Evolutionary conservation across 352 stramenopile species (phyloP).

Genomic region (Phytophthora hibernalis): DNA sequence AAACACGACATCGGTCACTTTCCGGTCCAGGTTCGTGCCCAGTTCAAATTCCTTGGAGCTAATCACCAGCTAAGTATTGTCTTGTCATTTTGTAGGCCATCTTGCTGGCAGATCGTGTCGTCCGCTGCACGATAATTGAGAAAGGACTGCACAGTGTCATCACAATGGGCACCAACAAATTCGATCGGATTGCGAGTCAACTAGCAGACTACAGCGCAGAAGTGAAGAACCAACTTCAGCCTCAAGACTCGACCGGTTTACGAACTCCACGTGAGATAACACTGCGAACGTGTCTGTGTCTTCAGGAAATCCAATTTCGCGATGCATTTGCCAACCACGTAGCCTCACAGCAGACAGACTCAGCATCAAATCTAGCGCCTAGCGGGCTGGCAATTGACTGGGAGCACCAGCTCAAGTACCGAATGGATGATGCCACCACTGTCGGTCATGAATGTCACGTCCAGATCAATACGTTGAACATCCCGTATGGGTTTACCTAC

Average conservation of each 20-base stretch:
- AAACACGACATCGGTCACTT: conserved; percentile 19
- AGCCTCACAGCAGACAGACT: conserved; percentile 6
- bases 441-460: conserved; percentile 73
- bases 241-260: neutral
- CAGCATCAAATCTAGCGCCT: neutral
- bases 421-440: conserved; percentile 62
- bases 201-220: conserved; percentile 14
- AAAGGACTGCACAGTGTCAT: conserved; percentile 10
- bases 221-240: conserved; percentile 7
- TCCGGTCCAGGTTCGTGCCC: conserved; percentile 37
- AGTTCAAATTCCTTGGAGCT: neutral
- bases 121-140: conserved; percentile 53
- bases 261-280: conserved; percentile 19
- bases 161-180: neutral
- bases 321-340: conserved; percentile 46
- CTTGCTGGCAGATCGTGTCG: conserved; percentile 58
- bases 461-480: conserved; percentile 51
- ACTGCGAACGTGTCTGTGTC: conserved; percentile 37
- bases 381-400: conserved; percentile 41
- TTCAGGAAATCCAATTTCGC: conserved; percentile 67
- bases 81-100: conserved; percentile 32
- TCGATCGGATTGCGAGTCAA: conserved; percentile 9
- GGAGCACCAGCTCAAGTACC: conserved; percentile 67
- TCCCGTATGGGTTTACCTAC: conserved; percentile 80
- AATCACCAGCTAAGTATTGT: neutral